Evolutionary conservation across 306 rosid genomes (phyloP).

Genomic region (Quercus berberidifolia): DNA sequence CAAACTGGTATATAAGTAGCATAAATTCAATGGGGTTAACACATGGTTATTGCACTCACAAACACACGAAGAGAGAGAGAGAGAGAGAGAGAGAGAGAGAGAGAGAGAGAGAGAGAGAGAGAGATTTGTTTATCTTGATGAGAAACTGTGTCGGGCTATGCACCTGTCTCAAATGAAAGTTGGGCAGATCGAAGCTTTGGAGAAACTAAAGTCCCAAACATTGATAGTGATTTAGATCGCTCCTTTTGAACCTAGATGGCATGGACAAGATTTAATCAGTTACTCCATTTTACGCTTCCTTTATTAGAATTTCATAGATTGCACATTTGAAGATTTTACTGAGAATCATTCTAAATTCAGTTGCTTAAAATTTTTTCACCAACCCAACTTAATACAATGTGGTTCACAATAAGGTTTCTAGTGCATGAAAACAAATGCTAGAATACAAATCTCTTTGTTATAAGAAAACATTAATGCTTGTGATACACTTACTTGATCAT

Average conservation of each 20-base stretch:
- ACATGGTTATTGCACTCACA: too few species aligned
- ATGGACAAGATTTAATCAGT: slow-evolving; percentile 13
- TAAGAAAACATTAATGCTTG: slow-evolving; percentile 6
- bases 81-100: too few species aligned
- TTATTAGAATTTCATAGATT: slow-evolving; percentile 2
- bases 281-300: slow-evolving; percentile 1
- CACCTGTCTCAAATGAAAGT: slow-evolving; percentile 84
- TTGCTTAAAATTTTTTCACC: slow-evolving; percentile 6
- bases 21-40: neutral
- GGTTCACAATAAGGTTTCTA: slow-evolving; percentile 7
- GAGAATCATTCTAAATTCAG: slow-evolving; percentile 4
- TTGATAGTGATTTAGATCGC: slow-evolving; percentile 57
- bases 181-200: slow-evolving; percentile 88
- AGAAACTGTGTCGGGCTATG: neutral
- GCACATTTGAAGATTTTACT: neutral
- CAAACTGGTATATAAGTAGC: neutral
- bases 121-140: neutral
- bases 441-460: neutral
- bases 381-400: slow-evolving; percentile 1
- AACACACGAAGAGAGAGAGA: neutral
- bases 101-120: neutral
- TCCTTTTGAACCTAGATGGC: slow-evolving; percentile 55
- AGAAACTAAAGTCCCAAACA: slow-evolving; percentile 76
- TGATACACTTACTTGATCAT: slow-evolving; percentile 43
- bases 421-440: slow-evolving; percentile 1